Evolutionary conservation across 306 rosid genomes (phyloP).

Genomic region (Vigna trinervia): DNA sequence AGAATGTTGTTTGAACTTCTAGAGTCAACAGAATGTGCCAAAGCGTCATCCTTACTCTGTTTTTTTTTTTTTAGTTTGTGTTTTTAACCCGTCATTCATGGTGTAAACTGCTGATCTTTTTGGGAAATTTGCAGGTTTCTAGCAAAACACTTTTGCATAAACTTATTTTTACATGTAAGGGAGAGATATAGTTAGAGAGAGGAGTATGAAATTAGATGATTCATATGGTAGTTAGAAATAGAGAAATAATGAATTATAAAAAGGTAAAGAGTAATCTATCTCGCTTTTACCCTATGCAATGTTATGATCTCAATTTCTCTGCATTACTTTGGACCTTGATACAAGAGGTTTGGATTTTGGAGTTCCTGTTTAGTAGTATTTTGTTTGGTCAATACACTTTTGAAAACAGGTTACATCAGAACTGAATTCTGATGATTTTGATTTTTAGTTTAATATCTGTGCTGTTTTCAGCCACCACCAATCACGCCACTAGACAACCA

Average conservation of each 20-base stretch:
- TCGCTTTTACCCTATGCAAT: background rate
- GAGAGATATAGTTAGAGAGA: background rate
- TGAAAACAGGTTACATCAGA: background rate
- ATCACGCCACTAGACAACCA: constrained; percentile 81
- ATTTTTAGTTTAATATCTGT: constrained; percentile 40
- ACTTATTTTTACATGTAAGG: background rate
- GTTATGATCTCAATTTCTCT: background rate
- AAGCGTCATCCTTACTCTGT: background rate
- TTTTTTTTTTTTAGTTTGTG: constrained; percentile 22
- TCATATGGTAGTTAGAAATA: background rate
- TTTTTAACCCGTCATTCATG: background rate
- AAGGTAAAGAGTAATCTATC: background rate
- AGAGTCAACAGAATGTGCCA: constrained; percentile 14
- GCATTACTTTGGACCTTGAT: background rate
- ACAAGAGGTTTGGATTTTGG: background rate
- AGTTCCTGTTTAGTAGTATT: background rate
- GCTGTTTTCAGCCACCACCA: constrained; percentile 75
- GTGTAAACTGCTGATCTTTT: background rate
- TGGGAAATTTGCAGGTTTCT: background rate
- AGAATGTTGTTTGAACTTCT: background rate
- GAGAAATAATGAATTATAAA: background rate
- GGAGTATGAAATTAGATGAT: background rate
- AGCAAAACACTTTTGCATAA: background rate
- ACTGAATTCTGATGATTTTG: constrained; percentile 33
- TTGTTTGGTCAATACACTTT: constrained; percentile 9